These are phyloP conservation scores for Arthromyces matolae DNA, from an alignment of 768 basidiomycete species.

Conservation along the genomic window DNA sequence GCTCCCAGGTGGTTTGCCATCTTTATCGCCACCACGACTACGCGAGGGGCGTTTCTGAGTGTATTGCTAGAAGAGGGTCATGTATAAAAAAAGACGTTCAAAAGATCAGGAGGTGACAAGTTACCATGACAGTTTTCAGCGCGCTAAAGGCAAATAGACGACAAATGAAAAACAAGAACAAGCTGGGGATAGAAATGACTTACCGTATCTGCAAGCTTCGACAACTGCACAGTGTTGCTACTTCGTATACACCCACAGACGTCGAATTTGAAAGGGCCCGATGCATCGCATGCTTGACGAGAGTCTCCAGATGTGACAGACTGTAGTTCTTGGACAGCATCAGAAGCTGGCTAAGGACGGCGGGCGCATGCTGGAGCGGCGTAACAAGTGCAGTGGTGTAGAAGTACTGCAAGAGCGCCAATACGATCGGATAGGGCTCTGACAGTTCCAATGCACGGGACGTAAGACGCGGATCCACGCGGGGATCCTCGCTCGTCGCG, in stretches of 20 bases:
- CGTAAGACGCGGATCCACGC: slow-evolving; percentile 76
- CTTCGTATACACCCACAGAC: slow-evolving; percentile 91
- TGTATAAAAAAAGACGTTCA: neutral
- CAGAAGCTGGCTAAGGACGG: slow-evolving; percentile 83
- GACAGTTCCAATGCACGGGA: slow-evolving; percentile 78
- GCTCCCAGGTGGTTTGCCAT: slow-evolving; percentile 32
- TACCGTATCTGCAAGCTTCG: slow-evolving; percentile 87
- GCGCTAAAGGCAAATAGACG: slow-evolving; percentile 42
- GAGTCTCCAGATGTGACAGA: slow-evolving; percentile 64
- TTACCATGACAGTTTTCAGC: slow-evolving; percentile 80
- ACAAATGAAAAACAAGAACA: slow-evolving; percentile 14
- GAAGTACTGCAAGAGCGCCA: slow-evolving; percentile 91
- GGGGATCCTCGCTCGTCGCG: slow-evolving; percentile 42
- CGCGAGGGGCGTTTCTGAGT: slow-evolving; percentile 72
- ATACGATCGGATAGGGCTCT: slow-evolving; percentile 83
- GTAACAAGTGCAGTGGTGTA: slow-evolving; percentile 86
- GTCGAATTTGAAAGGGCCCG: slow-evolving; percentile 78
- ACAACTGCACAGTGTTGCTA: slow-evolving; percentile 87
- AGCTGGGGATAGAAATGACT: slow-evolving; percentile 18
- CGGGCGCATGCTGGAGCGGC: slow-evolving; percentile 86
- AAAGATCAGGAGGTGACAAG: slow-evolving; percentile 9
- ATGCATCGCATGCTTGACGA: slow-evolving; percentile 96
- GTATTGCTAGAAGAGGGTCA: slow-evolving; percentile 52
- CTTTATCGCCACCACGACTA: slow-evolving; percentile 45
- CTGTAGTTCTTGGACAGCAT: slow-evolving; percentile 82